A percentile compares a stretch with the other conserved stretches of the same genome.
These are phyloP conservation scores for Massariosphaeria phaeospora DNA, from an alignment of 495 filamentous ascomycete species.

Conservation along the genomic window DNA sequence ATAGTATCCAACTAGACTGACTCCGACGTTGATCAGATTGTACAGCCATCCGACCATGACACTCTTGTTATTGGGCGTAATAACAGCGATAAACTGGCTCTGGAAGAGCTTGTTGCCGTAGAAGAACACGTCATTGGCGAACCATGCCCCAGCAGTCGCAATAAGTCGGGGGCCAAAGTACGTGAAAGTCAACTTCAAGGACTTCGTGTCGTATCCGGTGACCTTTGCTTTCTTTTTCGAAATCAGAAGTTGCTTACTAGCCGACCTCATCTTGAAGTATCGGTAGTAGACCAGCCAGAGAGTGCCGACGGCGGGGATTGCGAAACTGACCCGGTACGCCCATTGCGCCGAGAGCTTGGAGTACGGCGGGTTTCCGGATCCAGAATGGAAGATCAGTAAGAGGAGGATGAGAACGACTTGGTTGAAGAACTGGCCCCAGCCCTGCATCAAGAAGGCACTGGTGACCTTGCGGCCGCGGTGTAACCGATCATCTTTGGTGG, in stretches of 20 bases:
- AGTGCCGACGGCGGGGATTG: constrained; percentile 77
- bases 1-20: constrained; percentile 82
- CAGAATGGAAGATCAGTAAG: constrained; percentile 74
- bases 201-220: constrained; percentile 81
- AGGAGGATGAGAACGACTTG: constrained; percentile 77
- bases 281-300: constrained; percentile 91
- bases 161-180: constrained; percentile 78
- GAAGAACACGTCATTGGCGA: constrained; percentile 91
- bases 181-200: constrained; percentile 65
- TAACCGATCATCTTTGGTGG: constrained; percentile 81
- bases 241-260: constrained; percentile 64
- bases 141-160: constrained; percentile 83
- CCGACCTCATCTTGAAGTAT: constrained; percentile 77
- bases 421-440: constrained; percentile 92
- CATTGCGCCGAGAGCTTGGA: constrained; percentile 66
- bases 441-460: constrained; percentile 92
- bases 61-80: constrained; percentile 56
- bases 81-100: constrained; percentile 72
- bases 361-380: constrained; percentile 67
- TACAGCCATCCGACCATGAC: constrained; percentile 85
- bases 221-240: constrained; percentile 81
- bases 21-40: constrained; percentile 79
- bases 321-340: constrained; percentile 81
- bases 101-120: constrained; percentile 98
- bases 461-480: constrained; percentile 92